Evolutionary conservation across 2,329 filamentous ascomycete species (phyloP).

Genomic region (Pseudogymnoascus sp.): DNA sequence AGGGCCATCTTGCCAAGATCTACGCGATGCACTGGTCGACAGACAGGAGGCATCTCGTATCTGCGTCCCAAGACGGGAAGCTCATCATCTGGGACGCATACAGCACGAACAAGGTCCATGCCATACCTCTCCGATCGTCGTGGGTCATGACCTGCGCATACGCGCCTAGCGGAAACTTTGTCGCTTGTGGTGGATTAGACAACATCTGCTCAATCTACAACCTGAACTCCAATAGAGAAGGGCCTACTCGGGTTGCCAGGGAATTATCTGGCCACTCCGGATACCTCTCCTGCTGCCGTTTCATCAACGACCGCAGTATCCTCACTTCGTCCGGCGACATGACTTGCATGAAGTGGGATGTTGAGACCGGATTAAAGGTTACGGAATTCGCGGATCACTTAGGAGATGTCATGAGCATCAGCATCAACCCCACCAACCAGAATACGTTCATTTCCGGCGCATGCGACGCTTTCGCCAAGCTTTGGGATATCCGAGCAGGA

Average conservation of each 20-base stretch:
- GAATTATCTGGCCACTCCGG: slow-evolving; percentile 95
- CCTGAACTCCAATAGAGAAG: slow-evolving; percentile 85
- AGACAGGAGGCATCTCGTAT: slow-evolving; percentile 91
- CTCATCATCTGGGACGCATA: slow-evolving; percentile 99
- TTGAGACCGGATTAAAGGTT: slow-evolving; percentile 93
- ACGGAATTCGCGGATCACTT: slow-evolving; percentile 98
- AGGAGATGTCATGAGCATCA: slow-evolving; percentile 99
- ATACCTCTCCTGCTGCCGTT: slow-evolving; percentile 95
- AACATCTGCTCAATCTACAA: slow-evolving; percentile 99
- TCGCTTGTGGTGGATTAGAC: slow-evolving; percentile 95
- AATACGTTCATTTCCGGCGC: slow-evolving; percentile 99
- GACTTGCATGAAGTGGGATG: slow-evolving; percentile 99
- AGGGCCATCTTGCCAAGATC: slow-evolving; percentile 97
- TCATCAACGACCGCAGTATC: slow-evolving; percentile 97
- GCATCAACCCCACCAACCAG: slow-evolving; percentile 97
- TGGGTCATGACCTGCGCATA: slow-evolving; percentile 99
- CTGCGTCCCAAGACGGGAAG: slow-evolving; percentile 97
- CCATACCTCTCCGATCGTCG: slow-evolving; percentile 91
- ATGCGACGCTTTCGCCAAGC: slow-evolving; percentile 95
- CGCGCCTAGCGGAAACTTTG: slow-evolving; percentile 94
- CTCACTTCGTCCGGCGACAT: slow-evolving; percentile 97
- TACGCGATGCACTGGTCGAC: slow-evolving; percentile 99
- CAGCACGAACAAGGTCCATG: slow-evolving; percentile 98
- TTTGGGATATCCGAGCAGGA: slow-evolving; percentile 97
- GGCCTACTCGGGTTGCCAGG: slow-evolving; percentile 90